Evolutionary conservation across 1,284 basidiomycete genomes (phyloP).

Genomic region (Puccinia polysora): DNA sequence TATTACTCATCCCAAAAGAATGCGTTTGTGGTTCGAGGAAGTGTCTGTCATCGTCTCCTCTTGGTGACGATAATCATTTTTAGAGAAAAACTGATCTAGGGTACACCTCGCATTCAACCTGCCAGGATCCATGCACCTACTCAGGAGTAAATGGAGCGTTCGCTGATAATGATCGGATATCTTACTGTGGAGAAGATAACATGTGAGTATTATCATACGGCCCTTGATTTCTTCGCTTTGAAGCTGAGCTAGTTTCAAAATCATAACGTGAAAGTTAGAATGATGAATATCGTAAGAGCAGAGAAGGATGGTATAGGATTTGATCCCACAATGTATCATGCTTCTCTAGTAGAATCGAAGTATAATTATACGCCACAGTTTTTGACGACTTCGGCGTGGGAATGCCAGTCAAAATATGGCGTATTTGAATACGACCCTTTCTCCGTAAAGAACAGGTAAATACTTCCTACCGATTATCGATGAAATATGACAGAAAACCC

Average conservation of each 20-base stretch:
- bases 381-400: constrained; percentile 40
- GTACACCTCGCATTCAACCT: not conserved
- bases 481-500: too few relatives aligned
- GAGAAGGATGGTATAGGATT: constrained; percentile 32
- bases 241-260: not conserved
- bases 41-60: not conserved
- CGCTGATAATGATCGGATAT: constrained; percentile 15
- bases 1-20: constrained; percentile 8
- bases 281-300: constrained; percentile 43
- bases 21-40: constrained; percentile 37
- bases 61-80: not conserved
- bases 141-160: constrained; percentile 31
- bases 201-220: constrained; percentile 28
- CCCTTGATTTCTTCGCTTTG: not conserved
- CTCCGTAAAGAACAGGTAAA: constrained; percentile 21
- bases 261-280: constrained; percentile 4
- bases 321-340: constrained; percentile 36
- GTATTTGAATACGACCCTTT: constrained; percentile 40
- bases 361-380: constrained; percentile 34
- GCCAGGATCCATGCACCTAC: constrained; percentile 34
- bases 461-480: too few relatives aligned
- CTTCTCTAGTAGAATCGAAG: constrained; percentile 26
- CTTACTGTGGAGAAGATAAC: constrained; percentile 39
- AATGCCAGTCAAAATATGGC: constrained; percentile 37
- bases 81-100: not conserved